Evolutionary conservation across 805 yeast species (phyloP).

Genomic region (Wickerhamiella azyma): DNA sequence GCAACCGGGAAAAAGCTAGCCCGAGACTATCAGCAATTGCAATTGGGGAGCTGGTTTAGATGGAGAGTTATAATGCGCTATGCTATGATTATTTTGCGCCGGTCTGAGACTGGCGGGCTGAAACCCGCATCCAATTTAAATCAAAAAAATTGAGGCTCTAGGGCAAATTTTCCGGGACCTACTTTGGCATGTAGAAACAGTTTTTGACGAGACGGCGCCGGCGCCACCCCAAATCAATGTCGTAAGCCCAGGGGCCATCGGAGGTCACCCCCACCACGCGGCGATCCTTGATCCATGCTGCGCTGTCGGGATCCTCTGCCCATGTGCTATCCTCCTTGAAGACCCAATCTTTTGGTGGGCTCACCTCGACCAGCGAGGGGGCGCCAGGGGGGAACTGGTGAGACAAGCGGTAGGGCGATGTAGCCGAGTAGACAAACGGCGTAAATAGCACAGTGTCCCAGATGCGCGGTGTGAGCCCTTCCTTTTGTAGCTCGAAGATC

Average conservation of each 20-base stretch:
- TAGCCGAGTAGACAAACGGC: slow-evolving; percentile 38
- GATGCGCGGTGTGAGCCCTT: slow-evolving; percentile 41
- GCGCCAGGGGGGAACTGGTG: slow-evolving; percentile 57
- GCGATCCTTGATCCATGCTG: slow-evolving; percentile 38
- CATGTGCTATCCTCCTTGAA: slow-evolving; percentile 49
- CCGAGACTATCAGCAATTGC: too few relatives aligned
- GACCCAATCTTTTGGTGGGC: slow-evolving; percentile 63
- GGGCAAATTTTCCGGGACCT: background rate
- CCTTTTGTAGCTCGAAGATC: slow-evolving; percentile 60
- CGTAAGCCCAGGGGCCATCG: slow-evolving; percentile 29
- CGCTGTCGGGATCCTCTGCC: slow-evolving; percentile 46
- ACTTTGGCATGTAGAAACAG: slow-evolving; percentile 18
- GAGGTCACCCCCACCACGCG: slow-evolving; percentile 23
- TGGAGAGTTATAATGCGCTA: too few relatives aligned
- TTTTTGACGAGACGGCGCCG: slow-evolving; percentile 28
- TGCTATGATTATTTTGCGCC: too few relatives aligned
- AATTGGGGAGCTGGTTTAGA: too few relatives aligned
- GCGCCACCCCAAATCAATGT: slow-evolving; percentile 28
- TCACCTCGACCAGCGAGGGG: slow-evolving; percentile 36
- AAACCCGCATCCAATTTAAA: too few relatives aligned
- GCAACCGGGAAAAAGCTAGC: too few relatives aligned
- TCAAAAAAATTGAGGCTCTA: too few relatives aligned
- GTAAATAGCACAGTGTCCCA: slow-evolving; percentile 56
- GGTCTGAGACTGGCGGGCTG: too few relatives aligned
- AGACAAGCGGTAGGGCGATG: slow-evolving; percentile 33